Evolutionary conservation across 164 flowering plant species (phyloP).

Genomic region (Tinospora cordifolia): DNA sequence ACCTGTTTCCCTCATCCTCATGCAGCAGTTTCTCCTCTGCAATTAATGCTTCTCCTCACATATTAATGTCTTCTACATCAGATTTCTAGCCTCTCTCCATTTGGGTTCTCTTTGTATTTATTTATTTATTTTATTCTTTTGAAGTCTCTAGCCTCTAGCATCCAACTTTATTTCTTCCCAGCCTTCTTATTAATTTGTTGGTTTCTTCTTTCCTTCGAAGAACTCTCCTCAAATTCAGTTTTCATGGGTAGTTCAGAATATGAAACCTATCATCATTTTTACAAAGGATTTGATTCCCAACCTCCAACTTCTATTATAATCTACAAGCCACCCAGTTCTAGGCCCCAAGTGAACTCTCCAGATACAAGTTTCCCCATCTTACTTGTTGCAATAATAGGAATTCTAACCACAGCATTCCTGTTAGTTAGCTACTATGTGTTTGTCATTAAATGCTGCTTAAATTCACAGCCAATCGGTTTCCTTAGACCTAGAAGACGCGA

Average conservation of each 20-base stretch:
- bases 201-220: not conserved
- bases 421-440: conserved; percentile 82
- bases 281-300: not conserved
- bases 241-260: not conserved
- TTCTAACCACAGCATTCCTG: conserved; percentile 65
- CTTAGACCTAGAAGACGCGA: conserved; percentile 30
- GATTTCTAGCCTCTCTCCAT: not conserved
- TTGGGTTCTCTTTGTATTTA: no score
- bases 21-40: not conserved
- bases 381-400: conserved; percentile 72
- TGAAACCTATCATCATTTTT: not conserved
- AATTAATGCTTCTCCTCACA: not conserved
- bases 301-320: not conserved
- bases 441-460: conserved; percentile 86
- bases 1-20: not conserved
- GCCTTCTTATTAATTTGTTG: not conserved
- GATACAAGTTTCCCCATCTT: conserved; percentile 63
- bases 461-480: conserved; percentile 50
- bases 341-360: not conserved
- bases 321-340: not conserved
- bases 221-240: not conserved
- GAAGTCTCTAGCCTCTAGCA: not conserved
- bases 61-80: no score
- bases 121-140: no score
- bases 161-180: not conserved